Base-by-base conservation (phyloP, 2,329 filamentous ascomycete species). In the Dendrostoma leiphaemia region DNA sequence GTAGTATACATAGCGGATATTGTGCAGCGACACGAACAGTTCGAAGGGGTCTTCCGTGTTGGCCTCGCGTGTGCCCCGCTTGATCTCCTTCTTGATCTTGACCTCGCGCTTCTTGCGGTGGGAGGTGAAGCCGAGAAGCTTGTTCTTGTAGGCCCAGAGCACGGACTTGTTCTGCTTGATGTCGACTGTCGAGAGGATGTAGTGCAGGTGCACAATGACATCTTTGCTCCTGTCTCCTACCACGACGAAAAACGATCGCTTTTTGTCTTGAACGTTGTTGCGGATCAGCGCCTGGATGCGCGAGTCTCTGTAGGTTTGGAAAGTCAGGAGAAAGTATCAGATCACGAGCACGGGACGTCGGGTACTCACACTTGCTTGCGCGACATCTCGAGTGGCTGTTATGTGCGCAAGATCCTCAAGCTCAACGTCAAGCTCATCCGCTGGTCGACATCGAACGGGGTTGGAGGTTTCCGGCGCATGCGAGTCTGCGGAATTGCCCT, bases 1-100 rank as follows among this genome's bases (percentile, higher is more conserved):
- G 79, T 99, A 99, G 80, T 96, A 99, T 54, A 94, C 91, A 82
- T 99, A 99, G 71, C 94, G 89, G 69, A 99, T 96, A 72, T 97
- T 91, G 76, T 97, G 90, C 54, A 96, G 85, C 55, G 91, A 94
- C 64, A 97, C 88, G 74, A 97, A 99, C 51, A 97, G 83, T 74
- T 99, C 94, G 76, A 99, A 99, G 0, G 94, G 89, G 69, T 99
- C 94, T 69, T 96, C 91, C 51, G 85, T 83, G 71, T 99, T 96
- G 59, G 89, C 84, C 72, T 99, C 94, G 67, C 95, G 85, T 62
- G 92, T 91, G 41, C 94, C 94, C 64, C 91, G 84, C 77, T 96
- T 97, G 72, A 99, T 91, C 67, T 99, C 94, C 73, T 93, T 96
- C 77, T 96, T 96, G 71, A 99, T 97, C 78, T 97, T 99, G 67